Evolutionary conservation across 352 stramenopile species (phyloP).

Genomic region (Phytophthora vignae): DNA sequence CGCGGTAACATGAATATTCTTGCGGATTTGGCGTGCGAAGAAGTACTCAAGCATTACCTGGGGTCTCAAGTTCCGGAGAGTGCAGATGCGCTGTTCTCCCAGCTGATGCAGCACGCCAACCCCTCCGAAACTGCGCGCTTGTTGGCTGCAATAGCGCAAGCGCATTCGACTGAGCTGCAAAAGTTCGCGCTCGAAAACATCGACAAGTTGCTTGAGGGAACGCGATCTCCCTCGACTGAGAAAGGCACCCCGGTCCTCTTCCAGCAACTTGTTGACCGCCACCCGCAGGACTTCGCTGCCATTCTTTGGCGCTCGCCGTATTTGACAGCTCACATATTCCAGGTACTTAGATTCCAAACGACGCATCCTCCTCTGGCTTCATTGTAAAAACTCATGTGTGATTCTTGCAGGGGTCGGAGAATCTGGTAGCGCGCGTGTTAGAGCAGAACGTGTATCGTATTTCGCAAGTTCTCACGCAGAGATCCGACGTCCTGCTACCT

Average conservation of each 20-base stretch:
- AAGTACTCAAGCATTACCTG: constrained; percentile 53
- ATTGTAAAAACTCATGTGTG: background rate
- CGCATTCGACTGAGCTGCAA: constrained; percentile 45
- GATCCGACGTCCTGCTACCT: constrained; percentile 58
- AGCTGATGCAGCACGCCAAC: constrained; percentile 43
- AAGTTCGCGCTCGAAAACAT: constrained; percentile 63
- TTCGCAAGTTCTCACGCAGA: constrained; percentile 63
- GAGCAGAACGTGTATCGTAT: constrained; percentile 80
- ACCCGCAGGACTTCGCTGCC: constrained; percentile 56
- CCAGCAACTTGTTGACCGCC: constrained; percentile 68
- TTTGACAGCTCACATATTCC: constrained; percentile 73
- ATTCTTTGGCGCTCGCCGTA: constrained; percentile 73
- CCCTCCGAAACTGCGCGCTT: constrained; percentile 31
- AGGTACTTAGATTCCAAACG: constrained; percentile 33
- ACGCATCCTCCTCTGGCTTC: background rate
- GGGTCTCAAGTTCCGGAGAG: constrained; percentile 20
- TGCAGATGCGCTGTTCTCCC: constrained; percentile 46
- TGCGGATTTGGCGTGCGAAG: constrained; percentile 33
- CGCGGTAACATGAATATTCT: constrained; percentile 43
- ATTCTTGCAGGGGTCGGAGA: constrained; percentile 48
- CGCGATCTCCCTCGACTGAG: constrained; percentile 3
- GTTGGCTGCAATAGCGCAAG: constrained; percentile 38
- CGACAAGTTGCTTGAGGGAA: constrained; percentile 53
- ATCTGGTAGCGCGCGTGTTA: constrained; percentile 68
- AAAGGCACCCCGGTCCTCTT: constrained; percentile 41